These are phyloP conservation scores for Boechera divaricarpa DNA, from an alignment of 345 rosid genomes.

Conservation along the genomic window DNA sequence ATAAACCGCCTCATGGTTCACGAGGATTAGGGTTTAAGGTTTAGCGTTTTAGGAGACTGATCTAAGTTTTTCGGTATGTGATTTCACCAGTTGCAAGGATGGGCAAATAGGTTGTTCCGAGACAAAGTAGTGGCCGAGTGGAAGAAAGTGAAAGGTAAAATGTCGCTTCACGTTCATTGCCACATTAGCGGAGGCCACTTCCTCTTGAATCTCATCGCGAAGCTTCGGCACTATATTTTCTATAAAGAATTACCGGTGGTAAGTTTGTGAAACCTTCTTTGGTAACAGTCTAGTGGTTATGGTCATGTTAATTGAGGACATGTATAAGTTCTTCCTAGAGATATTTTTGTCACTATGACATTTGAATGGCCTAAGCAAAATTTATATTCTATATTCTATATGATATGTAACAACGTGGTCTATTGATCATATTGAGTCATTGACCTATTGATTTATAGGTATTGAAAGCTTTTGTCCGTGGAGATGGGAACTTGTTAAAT, in stretches of 20 bases:
- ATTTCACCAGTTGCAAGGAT: no score
- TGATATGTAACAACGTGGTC: not conserved
- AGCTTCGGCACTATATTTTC: conserved; percentile 80
- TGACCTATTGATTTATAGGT: conserved; percentile 49
- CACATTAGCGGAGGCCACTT: conserved; percentile 98
- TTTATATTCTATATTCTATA: not conserved
- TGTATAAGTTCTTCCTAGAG: no score
- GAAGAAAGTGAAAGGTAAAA: conserved; percentile 91
- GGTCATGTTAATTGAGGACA: not conserved
- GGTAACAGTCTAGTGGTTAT: not conserved
- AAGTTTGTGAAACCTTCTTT: not conserved
- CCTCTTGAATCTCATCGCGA: conserved; percentile 66
- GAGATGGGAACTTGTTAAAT: conserved; percentile 75
- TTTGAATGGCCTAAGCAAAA: not conserved
- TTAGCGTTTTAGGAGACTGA: no score
- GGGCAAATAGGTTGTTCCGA: conserved; percentile 66
- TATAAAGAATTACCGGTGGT: conserved; percentile 92
- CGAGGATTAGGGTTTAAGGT: no score
- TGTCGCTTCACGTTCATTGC: conserved; percentile 98
- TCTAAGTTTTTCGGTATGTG: no score
- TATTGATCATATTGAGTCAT: not conserved
- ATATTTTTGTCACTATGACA: not conserved
- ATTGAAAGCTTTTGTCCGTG: conserved; percentile 83
- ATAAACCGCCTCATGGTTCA: not conserved
- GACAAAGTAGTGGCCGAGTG: conserved; percentile 98